Evolutionary conservation across 371 early-diverging fungal genomes (phyloP).

Genomic region (Rhizopus sp.): DNA sequence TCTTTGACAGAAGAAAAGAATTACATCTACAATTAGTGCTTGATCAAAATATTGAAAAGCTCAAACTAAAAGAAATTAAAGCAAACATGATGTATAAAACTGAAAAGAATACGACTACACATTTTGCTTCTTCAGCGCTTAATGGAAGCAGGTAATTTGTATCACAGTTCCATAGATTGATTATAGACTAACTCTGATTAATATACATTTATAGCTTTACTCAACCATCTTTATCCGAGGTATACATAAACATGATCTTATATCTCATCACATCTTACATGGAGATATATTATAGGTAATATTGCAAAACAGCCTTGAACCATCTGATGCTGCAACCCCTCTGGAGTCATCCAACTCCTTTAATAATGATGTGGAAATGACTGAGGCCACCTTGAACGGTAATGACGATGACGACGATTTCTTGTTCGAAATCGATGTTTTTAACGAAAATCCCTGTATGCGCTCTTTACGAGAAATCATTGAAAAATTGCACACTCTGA

Average conservation of each 20-base stretch:
- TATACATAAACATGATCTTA: background rate
- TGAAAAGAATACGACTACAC: slow-evolving; percentile 6
- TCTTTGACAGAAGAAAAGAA: slow-evolving; percentile 42
- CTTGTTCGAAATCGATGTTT: slow-evolving; percentile 48
- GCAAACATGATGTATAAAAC: slow-evolving; percentile 10
- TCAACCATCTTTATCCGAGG: slow-evolving; percentile 31
- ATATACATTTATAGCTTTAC: slow-evolving; percentile 22
- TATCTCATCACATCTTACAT: background rate
- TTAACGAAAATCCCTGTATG: slow-evolving; percentile 69
- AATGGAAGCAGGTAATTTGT: slow-evolving; percentile 38
- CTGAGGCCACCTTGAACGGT: background rate
- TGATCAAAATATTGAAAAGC: slow-evolving; percentile 31
- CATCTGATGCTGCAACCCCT: background rate
- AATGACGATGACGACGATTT: background rate
- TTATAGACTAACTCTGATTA: background rate
- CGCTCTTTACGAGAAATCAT: slow-evolving; percentile 50
- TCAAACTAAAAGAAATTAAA: slow-evolving; percentile 43
- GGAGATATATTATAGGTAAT: slow-evolving; percentile 11
- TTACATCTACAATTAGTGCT: slow-evolving; percentile 22
- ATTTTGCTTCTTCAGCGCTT: slow-evolving; percentile 32
- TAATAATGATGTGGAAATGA: slow-evolving; percentile 12
- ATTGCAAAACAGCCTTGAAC: slow-evolving; percentile 13
- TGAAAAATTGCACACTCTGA: slow-evolving; percentile 43
- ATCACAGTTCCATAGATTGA: no score
- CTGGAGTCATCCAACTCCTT: background rate